Evolutionary conservation across 225 moss, liverwort and hornwort species (phyloP), one percentile per base, ranked within the genome.

Genomic region (Polytrichum formosum): DNA sequence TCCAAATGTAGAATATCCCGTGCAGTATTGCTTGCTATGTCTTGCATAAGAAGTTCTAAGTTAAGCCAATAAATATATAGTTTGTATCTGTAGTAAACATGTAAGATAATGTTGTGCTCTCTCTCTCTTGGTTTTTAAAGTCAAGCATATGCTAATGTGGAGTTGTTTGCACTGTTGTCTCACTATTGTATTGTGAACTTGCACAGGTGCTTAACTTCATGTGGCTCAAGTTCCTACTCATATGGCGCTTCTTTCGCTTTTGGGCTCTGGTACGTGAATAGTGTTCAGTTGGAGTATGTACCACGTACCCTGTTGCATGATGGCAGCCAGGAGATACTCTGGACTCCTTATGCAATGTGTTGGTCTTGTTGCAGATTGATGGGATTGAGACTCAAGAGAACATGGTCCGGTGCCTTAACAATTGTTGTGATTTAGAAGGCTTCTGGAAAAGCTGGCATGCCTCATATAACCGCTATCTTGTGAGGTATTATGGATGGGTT

Each of bases 371-470:
- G 77, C 79, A 97, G 96, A 79, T 92, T 75, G 90, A 73, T 72
- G 98, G 94, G 70, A 78, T 99, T 6, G 98, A 99, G 84, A 85
- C 91, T 59, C 98, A 91, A 70, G 98, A 99, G 71, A 99, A 99
- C 74, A 99, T 99, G 98, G 72, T 84, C 23, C 91, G 87, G 63
- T 99, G 98, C 80, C 86, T 99, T 55, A 99, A 99, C 72, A 94
- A 92, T 80, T 99, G 94, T 75, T 94, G 66, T 69, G 94, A 99
- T 74, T 82, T 99, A 64, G 98, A 99, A 85, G 92, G 94, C 13
- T 99, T 99, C 56, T 99, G 98, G 98, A 99, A 91, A 78, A 93
- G 91, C 74, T 99, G 94, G 98, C 98, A 99, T 77, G 88, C 98
- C 74, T 99, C 98, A 5, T 94, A 93, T 53, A 94, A 94, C 75